phyloP scores from a whole-genome alignment of 2,329 filamentous ascomycete genomes.

The Trichoderma arundinaceum region DNA sequence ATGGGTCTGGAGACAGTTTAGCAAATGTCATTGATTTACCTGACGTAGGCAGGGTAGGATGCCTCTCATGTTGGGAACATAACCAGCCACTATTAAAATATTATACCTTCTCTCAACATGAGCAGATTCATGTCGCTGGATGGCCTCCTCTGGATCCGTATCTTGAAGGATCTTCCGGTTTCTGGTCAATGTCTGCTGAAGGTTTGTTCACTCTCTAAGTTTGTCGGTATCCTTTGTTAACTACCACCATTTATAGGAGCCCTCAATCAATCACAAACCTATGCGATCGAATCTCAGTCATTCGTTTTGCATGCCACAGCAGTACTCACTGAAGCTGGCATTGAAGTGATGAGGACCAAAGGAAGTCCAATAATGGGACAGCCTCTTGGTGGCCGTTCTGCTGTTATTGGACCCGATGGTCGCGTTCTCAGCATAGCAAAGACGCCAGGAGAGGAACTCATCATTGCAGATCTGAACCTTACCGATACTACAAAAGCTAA shows the following conservation, averaged over 20 bases:
- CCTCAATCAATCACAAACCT: background rate
- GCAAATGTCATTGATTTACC: constrained; percentile 50
- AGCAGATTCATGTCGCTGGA: constrained; percentile 35
- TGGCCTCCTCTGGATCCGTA: constrained; percentile 34
- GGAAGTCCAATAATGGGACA: background rate
- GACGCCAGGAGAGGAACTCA: background rate
- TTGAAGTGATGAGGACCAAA: constrained; percentile 2
- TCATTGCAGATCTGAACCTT: background rate
- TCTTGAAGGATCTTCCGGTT: background rate
- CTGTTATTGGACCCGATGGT: background rate
- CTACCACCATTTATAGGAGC: background rate
- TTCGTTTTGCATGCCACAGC: background rate
- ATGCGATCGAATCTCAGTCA: constrained; percentile 1
- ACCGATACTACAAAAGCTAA: background rate
- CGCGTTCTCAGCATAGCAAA: background rate
- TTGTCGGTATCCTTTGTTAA: background rate
- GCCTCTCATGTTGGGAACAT: constrained; percentile 61
- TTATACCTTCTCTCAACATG: constrained; percentile 33
- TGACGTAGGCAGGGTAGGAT: constrained; percentile 55
- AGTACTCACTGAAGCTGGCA: background rate
- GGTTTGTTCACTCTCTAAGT: background rate
- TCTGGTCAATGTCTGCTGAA: constrained; percentile 3
- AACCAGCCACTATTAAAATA: constrained; percentile 35
- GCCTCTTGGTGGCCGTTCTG: background rate
- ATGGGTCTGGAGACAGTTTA: constrained; percentile 55